Conservation (phyloP, 176 grass and related monocot species). For the Musa acuminata region DNA sequence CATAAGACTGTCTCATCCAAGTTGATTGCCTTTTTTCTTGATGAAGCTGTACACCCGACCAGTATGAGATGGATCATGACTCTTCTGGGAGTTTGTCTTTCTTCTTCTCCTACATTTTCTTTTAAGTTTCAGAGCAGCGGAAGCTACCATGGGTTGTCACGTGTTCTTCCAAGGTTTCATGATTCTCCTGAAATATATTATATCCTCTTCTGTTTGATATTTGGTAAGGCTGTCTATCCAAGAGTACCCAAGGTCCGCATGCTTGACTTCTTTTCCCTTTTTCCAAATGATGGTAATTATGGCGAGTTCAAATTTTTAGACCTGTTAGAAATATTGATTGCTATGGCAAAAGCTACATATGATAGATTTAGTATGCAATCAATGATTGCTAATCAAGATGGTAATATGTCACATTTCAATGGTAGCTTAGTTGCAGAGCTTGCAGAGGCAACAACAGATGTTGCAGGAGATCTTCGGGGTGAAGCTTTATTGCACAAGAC, state of each 20-base stretch:
- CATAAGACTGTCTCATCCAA: conserved; percentile 96
- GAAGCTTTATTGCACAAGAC: conserved; percentile 98
- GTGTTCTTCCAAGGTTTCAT: conserved; percentile 78
- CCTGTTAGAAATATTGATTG: conserved; percentile 77
- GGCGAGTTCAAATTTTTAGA: conserved; percentile 91
- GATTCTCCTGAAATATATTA: conserved; percentile 99
- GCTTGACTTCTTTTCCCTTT: conserved; percentile 95
- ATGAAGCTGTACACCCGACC: conserved; percentile 93
- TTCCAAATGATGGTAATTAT: conserved; percentile 96
- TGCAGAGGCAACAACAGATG: conserved; percentile 60
- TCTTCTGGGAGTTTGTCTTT: conserved; percentile 88
- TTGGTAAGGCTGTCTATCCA: conserved; percentile 89
- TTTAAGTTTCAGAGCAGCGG: conserved; percentile 64
- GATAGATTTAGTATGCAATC: conserved; percentile 73
- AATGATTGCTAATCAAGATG: conserved; percentile 88
- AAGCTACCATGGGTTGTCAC: conserved; percentile 75
- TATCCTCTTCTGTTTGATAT: conserved; percentile 94
- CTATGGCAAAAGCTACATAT: conserved; percentile 91
- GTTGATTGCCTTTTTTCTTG: conserved; percentile 88
- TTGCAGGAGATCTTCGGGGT: conserved; percentile 74
- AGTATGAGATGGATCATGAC: conserved; percentile 99
- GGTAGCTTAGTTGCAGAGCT: conserved; percentile 72
- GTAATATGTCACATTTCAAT: conserved; percentile 78
- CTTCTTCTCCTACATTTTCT: conserved; percentile 75
- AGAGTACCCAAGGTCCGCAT: conserved; percentile 93